phyloP scores from a whole-genome alignment of 345 rosid genomes.

The Gossypium longicalyx region DNA sequence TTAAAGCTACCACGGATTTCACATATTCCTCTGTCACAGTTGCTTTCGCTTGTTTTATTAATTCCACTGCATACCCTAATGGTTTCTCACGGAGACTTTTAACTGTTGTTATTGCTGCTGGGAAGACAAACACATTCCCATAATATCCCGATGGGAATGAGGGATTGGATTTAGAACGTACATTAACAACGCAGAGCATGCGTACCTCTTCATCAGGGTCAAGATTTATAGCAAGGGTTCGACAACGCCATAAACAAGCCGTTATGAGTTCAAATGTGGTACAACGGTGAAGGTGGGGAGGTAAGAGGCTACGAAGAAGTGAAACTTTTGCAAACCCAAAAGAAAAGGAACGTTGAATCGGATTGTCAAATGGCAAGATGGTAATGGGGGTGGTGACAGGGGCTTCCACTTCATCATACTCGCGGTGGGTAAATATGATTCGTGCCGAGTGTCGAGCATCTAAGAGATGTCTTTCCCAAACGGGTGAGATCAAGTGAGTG shows the following conservation, averaged over 20 bases:
- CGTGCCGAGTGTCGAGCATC: constrained; percentile 28
- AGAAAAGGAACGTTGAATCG: constrained; percentile 48
- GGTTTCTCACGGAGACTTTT: not conserved
- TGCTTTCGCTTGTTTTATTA: not conserved
- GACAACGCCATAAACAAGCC: constrained; percentile 29
- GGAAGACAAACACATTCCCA: not conserved
- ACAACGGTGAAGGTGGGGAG: constrained; percentile 24
- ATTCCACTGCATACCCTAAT: constrained; percentile 6
- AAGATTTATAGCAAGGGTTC: not conserved
- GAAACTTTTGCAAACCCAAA: constrained; percentile 35
- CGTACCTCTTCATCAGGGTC: constrained; percentile 5
- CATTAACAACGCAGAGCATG: not conserved
- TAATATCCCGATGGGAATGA: constrained; percentile 4
- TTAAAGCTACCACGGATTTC: constrained; percentile 41
- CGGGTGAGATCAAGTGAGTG: constrained; percentile 33
- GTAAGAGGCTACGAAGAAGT: constrained; percentile 32
- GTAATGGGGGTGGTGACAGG: not conserved
- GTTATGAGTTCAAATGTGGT: constrained; percentile 34
- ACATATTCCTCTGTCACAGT: constrained; percentile 15
- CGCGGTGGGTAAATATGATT: constrained; percentile 36
- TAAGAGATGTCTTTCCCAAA: constrained; percentile 45
- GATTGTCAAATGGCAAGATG: constrained; percentile 2
- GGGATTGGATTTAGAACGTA: not conserved
- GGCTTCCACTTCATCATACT: constrained; percentile 35
- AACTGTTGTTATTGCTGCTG: constrained; percentile 2